Evolutionary conservation across 176 grass and related monocot species (phyloP).

Genomic region (Oryza punctata): DNA sequence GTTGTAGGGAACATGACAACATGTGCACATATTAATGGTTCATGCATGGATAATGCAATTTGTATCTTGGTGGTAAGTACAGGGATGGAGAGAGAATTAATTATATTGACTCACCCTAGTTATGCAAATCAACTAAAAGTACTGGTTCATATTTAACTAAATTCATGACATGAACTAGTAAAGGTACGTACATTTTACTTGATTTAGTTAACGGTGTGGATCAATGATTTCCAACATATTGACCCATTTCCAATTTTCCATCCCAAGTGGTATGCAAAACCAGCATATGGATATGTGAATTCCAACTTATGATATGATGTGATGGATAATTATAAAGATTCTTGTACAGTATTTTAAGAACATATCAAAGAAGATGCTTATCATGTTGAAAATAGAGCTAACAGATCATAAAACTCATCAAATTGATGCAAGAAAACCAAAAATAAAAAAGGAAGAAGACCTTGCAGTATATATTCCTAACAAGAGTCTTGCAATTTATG

Average conservation of each 20-base stretch:
- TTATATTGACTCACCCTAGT: not conserved
- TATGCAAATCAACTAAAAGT: not conserved
- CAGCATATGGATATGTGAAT: not conserved
- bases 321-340: not conserved
- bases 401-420: not conserved
- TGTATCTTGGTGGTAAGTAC: not conserved
- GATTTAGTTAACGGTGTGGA: not conserved
- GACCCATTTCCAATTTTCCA: not conserved
- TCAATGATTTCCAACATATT: not conserved
- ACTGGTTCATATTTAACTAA: not conserved
- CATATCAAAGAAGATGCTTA: not conserved
- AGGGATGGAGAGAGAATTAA: not conserved
- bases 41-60: not conserved
- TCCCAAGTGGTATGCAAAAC: not conserved
- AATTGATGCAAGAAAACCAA: not conserved
- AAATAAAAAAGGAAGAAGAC: not conserved
- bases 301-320: not conserved
- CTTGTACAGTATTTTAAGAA: not conserved
- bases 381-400: conserved; percentile 1
- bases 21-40: not conserved
- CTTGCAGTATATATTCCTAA: not conserved
- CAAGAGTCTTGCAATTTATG: not conserved
- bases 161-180: not conserved
- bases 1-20: not conserved
- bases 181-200: not conserved